These are phyloP conservation scores for Camellia granthamiana DNA, from an alignment of 148 eudicot species.

Conservation along the genomic window DNA sequence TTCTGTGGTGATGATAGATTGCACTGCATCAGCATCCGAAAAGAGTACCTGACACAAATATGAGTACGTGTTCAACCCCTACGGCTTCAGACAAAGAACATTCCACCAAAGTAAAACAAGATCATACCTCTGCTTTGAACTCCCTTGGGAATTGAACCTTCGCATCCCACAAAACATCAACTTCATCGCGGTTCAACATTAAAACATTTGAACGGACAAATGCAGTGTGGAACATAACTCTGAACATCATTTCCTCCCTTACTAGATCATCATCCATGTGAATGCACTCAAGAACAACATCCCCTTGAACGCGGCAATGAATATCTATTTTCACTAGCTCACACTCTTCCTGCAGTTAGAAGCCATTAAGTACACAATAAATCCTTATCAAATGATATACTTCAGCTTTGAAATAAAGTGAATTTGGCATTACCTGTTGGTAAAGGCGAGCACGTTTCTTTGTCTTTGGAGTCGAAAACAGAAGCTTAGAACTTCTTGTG, in stretches of 20 bases:
- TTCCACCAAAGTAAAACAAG: constrained; percentile 14
- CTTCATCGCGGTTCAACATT: constrained; percentile 59
- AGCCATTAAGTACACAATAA: constrained; percentile 17
- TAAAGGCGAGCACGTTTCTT: constrained; percentile 46
- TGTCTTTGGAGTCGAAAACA: constrained; percentile 54
- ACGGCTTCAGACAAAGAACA: constrained; percentile 20
- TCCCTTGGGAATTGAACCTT: constrained; percentile 62
- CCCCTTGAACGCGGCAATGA: constrained; percentile 71
- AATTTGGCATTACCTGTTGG: constrained; percentile 44
- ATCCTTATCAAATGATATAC: neutral
- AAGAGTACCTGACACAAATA: constrained; percentile 75
- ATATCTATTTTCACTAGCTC: constrained; percentile 64
- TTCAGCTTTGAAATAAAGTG: neutral
- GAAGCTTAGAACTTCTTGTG: constrained; percentile 51
- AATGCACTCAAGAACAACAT: constrained; percentile 73
- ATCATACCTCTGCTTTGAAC: constrained; percentile 70
- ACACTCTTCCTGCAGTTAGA: constrained; percentile 65
- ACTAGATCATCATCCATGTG: constrained; percentile 54
- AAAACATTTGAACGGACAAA: constrained; percentile 65
- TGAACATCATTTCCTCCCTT: constrained; percentile 69
- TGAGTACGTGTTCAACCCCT: constrained; percentile 47
- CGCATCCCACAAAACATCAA: constrained; percentile 74
- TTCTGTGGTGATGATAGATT: constrained; percentile 39
- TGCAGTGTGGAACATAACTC: constrained; percentile 77
- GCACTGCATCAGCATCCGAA: constrained; percentile 68